phyloP scores from a whole-genome alignment of 176 grass and related monocot genomes.

The Tillandsia fasciculata region DNA sequence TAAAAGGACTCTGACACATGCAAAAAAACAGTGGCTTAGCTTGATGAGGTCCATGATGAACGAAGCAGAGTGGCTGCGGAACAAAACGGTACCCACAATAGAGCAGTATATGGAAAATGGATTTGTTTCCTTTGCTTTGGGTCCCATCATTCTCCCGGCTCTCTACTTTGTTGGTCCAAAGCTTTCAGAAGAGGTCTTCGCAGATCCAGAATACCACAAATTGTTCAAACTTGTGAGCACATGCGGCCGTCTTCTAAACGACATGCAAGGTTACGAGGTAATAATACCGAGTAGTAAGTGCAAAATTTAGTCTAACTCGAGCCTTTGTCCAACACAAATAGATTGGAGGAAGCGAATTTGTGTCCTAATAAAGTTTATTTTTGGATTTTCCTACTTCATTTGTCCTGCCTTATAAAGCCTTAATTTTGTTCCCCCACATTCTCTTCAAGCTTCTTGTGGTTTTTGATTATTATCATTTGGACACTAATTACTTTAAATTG shows the following conservation, averaged over 20 bases:
- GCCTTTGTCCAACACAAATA: no score
- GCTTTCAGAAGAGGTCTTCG: conserved; percentile 18
- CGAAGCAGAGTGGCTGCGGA: conserved; percentile 39
- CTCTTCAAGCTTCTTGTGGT: neutral
- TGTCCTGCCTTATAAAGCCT: no score
- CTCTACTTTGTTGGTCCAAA: conserved; percentile 51
- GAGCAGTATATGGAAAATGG: conserved; percentile 59
- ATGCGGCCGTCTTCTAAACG: conserved; percentile 60
- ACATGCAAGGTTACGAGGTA: conserved; percentile 46
- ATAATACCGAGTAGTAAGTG: neutral
- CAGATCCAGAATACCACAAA: conserved; percentile 35
- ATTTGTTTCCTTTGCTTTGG: conserved; percentile 40
- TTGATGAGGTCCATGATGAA: conserved; percentile 56
- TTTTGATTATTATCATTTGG: neutral
- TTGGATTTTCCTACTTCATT: no score
- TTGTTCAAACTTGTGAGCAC: conserved; percentile 48
- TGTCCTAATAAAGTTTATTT: no score
- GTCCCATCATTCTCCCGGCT: conserved; percentile 48
- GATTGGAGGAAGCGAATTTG: neutral
- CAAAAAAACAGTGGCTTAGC: conserved; percentile 39
- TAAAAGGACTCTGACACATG: neutral
- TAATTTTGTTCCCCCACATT: neutral
- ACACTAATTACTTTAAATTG: neutral
- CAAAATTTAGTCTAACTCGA: neutral
- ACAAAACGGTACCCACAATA: conserved; percentile 27